These are phyloP conservation scores for Trichoderma asperellum DNA, from an alignment of 2,329 filamentous ascomycete genomes.

Conservation along the genomic window DNA sequence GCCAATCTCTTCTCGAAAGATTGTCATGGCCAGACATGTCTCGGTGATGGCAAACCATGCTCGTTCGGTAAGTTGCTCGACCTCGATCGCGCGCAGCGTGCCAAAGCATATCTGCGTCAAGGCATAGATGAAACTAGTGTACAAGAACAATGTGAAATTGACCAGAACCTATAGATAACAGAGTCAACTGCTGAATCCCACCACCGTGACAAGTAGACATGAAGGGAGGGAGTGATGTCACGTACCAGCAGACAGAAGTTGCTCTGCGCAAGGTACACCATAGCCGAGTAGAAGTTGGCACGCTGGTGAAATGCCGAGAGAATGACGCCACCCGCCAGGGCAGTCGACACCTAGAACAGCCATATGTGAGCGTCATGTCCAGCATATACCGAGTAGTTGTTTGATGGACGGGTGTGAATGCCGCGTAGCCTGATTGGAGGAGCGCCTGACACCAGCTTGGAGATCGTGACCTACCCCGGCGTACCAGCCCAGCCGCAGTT, in stretches of 20 bases:
- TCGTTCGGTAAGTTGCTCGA: constrained; percentile 95
- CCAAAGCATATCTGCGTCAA: constrained; percentile 92
- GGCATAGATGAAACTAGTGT: constrained; percentile 79
- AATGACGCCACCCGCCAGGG: constrained; percentile 81
- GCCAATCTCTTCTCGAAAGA: constrained; percentile 93
- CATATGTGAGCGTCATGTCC: background rate
- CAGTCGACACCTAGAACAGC: constrained; percentile 70
- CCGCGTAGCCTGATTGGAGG: background rate
- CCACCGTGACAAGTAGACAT: background rate
- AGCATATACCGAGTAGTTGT: background rate
- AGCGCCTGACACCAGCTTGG: constrained; percentile 9
- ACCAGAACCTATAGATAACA: constrained; percentile 70
- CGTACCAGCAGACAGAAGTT: constrained; percentile 90
- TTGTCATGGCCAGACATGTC: constrained; percentile 96
- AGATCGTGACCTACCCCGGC: constrained; percentile 55
- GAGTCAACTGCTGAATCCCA: background rate
- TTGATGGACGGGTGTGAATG: constrained; percentile 15
- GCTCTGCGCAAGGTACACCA: constrained; percentile 94
- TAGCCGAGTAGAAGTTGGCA: constrained; percentile 97
- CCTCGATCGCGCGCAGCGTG: constrained; percentile 86
- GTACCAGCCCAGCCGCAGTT: constrained; percentile 64
- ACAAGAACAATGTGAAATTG: constrained; percentile 83
- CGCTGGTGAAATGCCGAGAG: constrained; percentile 92
- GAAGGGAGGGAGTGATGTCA: constrained; percentile 28
- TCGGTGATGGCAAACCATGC: constrained; percentile 98